A percentile compares a stretch with the other conserved stretches of the same genome.
phyloP scores from a whole-genome alignment of 495 filamentous ascomycete genomes.

The Penicillium manginii region DNA sequence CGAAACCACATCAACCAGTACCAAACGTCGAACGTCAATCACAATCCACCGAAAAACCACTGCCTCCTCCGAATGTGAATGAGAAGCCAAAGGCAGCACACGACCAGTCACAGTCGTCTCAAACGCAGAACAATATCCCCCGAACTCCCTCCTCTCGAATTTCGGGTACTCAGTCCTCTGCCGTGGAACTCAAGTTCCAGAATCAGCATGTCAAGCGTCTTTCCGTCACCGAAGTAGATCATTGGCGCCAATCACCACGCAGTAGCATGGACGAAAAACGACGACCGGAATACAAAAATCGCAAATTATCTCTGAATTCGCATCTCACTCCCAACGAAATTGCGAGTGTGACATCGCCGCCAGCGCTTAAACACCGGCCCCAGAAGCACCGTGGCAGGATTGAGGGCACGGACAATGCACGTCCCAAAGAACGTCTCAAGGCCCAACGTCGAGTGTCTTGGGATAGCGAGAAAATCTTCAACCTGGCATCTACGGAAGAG shows the following conservation, averaged over 20 bases:
- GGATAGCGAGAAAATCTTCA: conserved; percentile 47
- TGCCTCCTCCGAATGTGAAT: conserved; percentile 6
- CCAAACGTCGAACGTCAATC: conserved; percentile 10
- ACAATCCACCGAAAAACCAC: conserved; percentile 16
- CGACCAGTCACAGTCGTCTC: conserved; percentile 6
- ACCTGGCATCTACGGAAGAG: conserved; percentile 27
- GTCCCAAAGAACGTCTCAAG: conserved; percentile 31
- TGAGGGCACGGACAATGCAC: conserved; percentile 25
- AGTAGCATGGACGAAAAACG: conserved; percentile 40
- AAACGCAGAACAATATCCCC: conserved; percentile 17
- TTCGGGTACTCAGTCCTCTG: conserved; percentile 27
- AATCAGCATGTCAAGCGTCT: conserved; percentile 47
- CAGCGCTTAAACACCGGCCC: conserved; percentile 47
- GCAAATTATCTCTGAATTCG: conserved; percentile 36
- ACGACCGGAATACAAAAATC: conserved; percentile 32
- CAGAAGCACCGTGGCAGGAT: conserved; percentile 47
- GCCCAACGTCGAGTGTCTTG: conserved; percentile 48
- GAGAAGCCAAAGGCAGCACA: conserved; percentile 16
- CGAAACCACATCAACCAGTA: conserved; percentile 11
- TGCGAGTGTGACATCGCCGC: conserved; percentile 42
- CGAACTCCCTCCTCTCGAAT: conserved; percentile 41
- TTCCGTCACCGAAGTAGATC: conserved; percentile 43
- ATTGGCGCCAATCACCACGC: conserved; percentile 40
- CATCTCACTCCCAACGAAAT: conserved; percentile 32
- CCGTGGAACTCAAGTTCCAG: conserved; percentile 42